Conservation (phyloP, 2,329 filamentous ascomycete species). For the Ramularia endophylla region DNA sequence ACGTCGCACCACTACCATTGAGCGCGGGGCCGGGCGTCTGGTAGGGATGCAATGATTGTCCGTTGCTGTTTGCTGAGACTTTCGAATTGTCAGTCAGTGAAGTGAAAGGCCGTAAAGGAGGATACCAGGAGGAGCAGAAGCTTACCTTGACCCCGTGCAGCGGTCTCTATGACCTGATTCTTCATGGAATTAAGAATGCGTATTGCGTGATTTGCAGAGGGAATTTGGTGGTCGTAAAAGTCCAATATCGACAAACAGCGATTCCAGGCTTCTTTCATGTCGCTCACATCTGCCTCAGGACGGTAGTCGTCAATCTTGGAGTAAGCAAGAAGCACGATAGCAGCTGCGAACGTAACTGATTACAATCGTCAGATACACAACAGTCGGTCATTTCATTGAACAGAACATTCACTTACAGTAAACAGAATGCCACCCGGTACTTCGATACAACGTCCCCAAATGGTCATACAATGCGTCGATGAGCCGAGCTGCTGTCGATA, state of each 20-base stretch:
- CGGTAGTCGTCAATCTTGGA: constrained; percentile 15
- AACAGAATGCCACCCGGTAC: constrained; percentile 23
- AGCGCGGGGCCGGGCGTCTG: neutral
- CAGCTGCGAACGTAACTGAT: constrained; percentile 19
- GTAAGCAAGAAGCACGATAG: constrained; percentile 20
- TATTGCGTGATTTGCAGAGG: constrained; percentile 19
- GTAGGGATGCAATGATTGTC: neutral
- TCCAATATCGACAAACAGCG: constrained; percentile 19
- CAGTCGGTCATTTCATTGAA: neutral
- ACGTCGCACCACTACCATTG: neutral
- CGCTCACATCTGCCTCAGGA: constrained; percentile 4
- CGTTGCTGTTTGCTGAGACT: constrained; percentile 1
- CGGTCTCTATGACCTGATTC: constrained; percentile 9
- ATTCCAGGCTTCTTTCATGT: constrained; percentile 18
- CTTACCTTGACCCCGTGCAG: constrained; percentile 3
- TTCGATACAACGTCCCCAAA: constrained; percentile 20
- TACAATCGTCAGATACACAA: neutral
- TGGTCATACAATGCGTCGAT: constrained; percentile 33
- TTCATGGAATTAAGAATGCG: constrained; percentile 21
- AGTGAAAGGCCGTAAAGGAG: too few species aligned
- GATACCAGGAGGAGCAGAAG: neutral
- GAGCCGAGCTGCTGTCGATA: constrained; percentile 31
- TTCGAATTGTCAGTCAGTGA: neutral
- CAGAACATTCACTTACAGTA: constrained; percentile 9
- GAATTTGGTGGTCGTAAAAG: constrained; percentile 21